Base-by-base conservation (phyloP, 2,329 filamentous ascomycete species). In the Lecanoromycetidae sp. region DNA sequence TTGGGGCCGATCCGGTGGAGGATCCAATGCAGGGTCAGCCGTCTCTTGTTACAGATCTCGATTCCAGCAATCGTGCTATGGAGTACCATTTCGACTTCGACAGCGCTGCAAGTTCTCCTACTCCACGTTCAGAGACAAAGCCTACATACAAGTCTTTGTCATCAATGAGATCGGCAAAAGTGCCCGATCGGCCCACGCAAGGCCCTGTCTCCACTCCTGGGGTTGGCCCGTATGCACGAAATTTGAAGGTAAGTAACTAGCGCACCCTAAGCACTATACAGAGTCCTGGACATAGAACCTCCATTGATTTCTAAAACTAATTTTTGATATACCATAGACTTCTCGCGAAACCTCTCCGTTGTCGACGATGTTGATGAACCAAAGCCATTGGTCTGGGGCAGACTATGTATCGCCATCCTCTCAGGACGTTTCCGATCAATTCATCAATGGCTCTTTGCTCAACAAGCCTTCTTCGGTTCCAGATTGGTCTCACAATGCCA, bases 91-190 rank as follows among this genome's bases (percentile, higher is more conserved):
- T 65, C 47, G 63, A 65, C 42, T 68, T 66, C 53, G 58, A 59
- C 25, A 66, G 63, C 46, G 61, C 59, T 17, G 62, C 61, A 5
- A 66, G 61, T 37, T 67, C 63, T 54, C 65, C 65, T 9, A 54
- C 38, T 19, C 38, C 49, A 2, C 25, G 33, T 20, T 29, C 26
- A 2, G 39, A 27, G 19, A 25, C 29, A 26, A 33, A 42, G 15
- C 22, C 27, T 6, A 36, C 26, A 27, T 35, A 26, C 20, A 39
- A 36, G 17, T 22, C 35, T 19, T 30, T 41, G 2, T 17, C 22
- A n/a, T 35, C 25, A 33, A 38, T 30, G 7, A 43, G 29, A 35
- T 34, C 32, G 3, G 32, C 42, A 12, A 36, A 43, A 17, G 38
- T 53, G 34, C 46, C 49, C n/a, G 45, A 46, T 5, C 30, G 43